Base-by-base conservation (phyloP, 2,329 filamentous ascomycete species). In the Celoporthe dispersa region DNA sequence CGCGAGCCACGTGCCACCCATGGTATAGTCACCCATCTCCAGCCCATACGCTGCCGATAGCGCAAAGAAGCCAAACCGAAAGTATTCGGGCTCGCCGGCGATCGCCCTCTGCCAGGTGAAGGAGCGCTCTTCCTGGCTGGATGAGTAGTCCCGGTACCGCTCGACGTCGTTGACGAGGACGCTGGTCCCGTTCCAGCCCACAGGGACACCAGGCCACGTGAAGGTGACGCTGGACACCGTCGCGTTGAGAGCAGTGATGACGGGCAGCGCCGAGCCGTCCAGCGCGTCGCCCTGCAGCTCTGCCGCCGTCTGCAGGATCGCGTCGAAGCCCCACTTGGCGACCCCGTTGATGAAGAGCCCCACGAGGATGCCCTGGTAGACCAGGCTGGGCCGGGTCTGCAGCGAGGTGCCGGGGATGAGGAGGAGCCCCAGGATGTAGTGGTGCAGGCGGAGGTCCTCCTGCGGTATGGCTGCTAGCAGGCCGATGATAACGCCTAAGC, bases 311-410 rank as follows among this genome's bases (percentile, higher is more conserved):
- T 94, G 87, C 8, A 94, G 84, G 61, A 94, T 88, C 8, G 86
- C 85, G 68, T 89, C 91, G 76, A 93, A 94, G 0, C 91, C 92
- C 92, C 91, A 94, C 22, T 91, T 83, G 3, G 91, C 92, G 66
- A 91, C 85, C n/a, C 92, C 92, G 75, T 94, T 93, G 78, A 94
- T 87, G 77, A 94, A 94, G 0, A 94, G 82, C 1, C 92, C 92
- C 9, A 94, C 81, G 0, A 94, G 83, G 22, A 94, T 79, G 2
- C 92, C 92, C 77, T 94, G 92, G 74, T 91, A 93, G 8, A 92
- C 77, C 7, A 94, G 80, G 9, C 86, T 87, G 0, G 90, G 88
- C 0, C 92, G 84, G 2, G 89, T 94, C 66, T 92, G 91, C 77
- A 93, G 87, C 3, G 85, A 85, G 0, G 92, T 94, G 0, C 91